Conservation (phyloP, 2,329 filamentous ascomycete genomes). For the Didymella segeticola region DNA sequence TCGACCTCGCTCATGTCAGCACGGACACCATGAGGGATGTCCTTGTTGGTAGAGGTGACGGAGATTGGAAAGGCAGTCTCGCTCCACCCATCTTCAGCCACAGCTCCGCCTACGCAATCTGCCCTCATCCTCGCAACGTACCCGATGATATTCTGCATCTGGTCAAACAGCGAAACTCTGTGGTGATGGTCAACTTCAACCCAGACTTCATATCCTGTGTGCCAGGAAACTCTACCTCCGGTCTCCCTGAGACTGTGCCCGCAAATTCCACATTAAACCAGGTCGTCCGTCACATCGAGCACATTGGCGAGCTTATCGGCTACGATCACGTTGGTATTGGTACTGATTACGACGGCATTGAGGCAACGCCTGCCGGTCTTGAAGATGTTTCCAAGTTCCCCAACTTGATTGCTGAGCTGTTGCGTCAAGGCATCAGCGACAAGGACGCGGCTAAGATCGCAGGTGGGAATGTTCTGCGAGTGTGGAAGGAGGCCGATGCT, state of each 20-base stretch:
- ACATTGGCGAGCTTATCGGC: slow-evolving; percentile 84
- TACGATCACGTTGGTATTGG: slow-evolving; percentile 89
- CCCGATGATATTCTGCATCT: slow-evolving; percentile 81
- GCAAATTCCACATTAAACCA: slow-evolving; percentile 76
- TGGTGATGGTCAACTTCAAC: slow-evolving; percentile 92
- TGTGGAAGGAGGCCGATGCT: slow-evolving; percentile 80
- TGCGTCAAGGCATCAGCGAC: slow-evolving; percentile 76
- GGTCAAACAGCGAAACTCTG: slow-evolving; percentile 73
- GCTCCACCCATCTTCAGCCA: slow-evolving; percentile 92
- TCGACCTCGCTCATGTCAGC: slow-evolving; percentile 82
- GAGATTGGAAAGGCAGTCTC: slow-evolving; percentile 71
- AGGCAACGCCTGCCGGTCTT: slow-evolving; percentile 70
- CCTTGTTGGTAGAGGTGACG: slow-evolving; percentile 61
- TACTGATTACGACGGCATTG: slow-evolving; percentile 86
- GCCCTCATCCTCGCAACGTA: slow-evolving; percentile 89
- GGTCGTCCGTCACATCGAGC: slow-evolving; percentile 78
- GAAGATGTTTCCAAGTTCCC: slow-evolving; percentile 88
- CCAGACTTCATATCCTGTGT: slow-evolving; percentile 83
- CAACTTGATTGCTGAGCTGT: slow-evolving; percentile 75
- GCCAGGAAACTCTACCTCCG: slow-evolving; percentile 63
- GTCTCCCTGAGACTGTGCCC: slow-evolving; percentile 71
- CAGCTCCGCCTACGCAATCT: slow-evolving; percentile 79
- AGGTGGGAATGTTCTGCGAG: slow-evolving; percentile 80
- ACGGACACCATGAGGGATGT: slow-evolving; percentile 86
- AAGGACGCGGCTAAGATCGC: slow-evolving; percentile 75